These are phyloP conservation scores for Mucor sp. DNA, from an alignment of 371 early-diverging fungal species.

Conservation along the genomic window DNA sequence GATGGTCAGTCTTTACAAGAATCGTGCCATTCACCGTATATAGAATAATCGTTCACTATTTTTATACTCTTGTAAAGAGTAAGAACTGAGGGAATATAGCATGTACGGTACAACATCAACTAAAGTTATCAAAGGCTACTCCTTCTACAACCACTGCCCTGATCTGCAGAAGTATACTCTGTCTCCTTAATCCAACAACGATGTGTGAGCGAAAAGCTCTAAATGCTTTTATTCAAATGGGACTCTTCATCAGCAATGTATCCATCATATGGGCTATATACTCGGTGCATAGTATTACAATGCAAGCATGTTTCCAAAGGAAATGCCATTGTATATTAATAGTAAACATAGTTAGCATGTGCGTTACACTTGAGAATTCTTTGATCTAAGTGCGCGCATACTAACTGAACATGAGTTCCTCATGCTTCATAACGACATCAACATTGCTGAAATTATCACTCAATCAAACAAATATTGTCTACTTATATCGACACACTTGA, in stretches of 20 bases:
- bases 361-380: background rate
- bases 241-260: no score
- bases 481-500: no score
- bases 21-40: background rate
- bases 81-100: no score
- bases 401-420: background rate
- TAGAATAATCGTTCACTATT: background rate
- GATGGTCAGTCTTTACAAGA: background rate
- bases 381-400: background rate
- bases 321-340: background rate
- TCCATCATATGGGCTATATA: background rate
- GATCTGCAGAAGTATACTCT: no score
- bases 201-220: no score
- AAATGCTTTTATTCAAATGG: no score
- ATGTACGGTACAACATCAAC: no score
- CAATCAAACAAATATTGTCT: no score
- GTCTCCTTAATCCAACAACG: no score
- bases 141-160: no score
- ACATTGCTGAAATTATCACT: no score
- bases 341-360: background rate
- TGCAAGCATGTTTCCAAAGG: background rate
- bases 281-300: background rate
- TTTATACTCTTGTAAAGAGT: background rate
- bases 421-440: background rate
- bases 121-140: no score